Evolutionary conservation across 139 green algal genomes (phyloP).

Genomic region (Micractinium sp.): DNA sequence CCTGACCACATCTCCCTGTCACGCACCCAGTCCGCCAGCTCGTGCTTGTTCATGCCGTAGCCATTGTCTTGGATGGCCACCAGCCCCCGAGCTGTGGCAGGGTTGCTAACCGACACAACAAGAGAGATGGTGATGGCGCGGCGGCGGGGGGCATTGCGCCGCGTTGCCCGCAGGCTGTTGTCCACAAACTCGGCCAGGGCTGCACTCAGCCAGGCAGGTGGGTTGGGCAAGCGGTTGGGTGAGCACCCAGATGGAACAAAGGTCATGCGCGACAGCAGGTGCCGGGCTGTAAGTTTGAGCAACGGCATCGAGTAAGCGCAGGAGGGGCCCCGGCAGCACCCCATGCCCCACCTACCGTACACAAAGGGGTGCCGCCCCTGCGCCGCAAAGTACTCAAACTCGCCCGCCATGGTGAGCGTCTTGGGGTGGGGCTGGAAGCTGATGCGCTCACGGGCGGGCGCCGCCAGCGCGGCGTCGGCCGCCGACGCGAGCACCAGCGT

Average conservation of each 20-base stretch:
- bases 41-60: slow-evolving; percentile 69
- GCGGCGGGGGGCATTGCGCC: slow-evolving; percentile 13
- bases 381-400: slow-evolving; percentile 88
- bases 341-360: slow-evolving; percentile 49
- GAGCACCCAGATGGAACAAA: no score
- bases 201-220: no score
- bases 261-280: no score
- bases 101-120: slow-evolving; percentile 42
- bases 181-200: slow-evolving; percentile 84
- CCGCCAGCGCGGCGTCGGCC: slow-evolving; percentile 14
- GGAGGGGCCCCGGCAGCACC: no score
- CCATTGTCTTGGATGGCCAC: slow-evolving; percentile 80
- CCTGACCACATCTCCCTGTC: not conserved
- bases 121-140: slow-evolving; percentile 66
- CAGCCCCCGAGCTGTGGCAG: slow-evolving; percentile 45
- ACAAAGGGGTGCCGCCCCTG: slow-evolving; percentile 79
- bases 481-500: slow-evolving; percentile 21
- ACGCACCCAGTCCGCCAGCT: slow-evolving; percentile 75
- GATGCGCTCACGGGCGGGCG: slow-evolving; percentile 63
- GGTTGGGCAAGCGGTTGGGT: no score
- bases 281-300: no score
- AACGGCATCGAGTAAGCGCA: no score
- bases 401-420: slow-evolving; percentile 83
- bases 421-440: slow-evolving; percentile 83
- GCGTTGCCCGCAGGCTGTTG: slow-evolving; percentile 77